These are phyloP conservation scores for Podospora didyma DNA, from an alignment of 495 filamentous ascomycete genomes.

Conservation along the genomic window DNA sequence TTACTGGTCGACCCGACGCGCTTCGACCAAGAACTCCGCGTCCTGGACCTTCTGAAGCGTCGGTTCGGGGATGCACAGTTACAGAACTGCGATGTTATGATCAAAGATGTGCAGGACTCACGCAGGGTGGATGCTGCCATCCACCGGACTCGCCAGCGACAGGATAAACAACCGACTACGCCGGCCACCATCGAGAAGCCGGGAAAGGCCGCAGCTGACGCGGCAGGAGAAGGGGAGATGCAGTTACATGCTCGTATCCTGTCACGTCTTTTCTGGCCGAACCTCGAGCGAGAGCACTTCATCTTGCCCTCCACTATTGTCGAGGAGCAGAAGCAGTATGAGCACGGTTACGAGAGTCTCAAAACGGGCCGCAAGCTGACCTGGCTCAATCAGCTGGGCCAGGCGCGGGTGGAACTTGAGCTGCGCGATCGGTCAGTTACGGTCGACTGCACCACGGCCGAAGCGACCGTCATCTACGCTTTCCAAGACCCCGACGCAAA, in stretches of 20 bases:
- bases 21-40: slow-evolving; percentile 69
- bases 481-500: slow-evolving; percentile 50
- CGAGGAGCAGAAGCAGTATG: slow-evolving; percentile 64
- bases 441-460: slow-evolving; percentile 75
- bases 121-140: slow-evolving; percentile 64
- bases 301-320: slow-evolving; percentile 60
- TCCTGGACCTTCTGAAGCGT: slow-evolving; percentile 82
- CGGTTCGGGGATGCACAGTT: slow-evolving; percentile 82
- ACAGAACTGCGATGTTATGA: slow-evolving; percentile 95
- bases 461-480: slow-evolving; percentile 85
- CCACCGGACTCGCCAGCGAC: slow-evolving; percentile 34
- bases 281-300: slow-evolving; percentile 74
- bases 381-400: slow-evolving; percentile 80
- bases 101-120: slow-evolving; percentile 88
- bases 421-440: slow-evolving; percentile 71
- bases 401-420: slow-evolving; percentile 76
- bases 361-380: slow-evolving; percentile 81
- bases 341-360: slow-evolving; percentile 68
- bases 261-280: slow-evolving; percentile 92
- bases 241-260: slow-evolving; percentile 75
- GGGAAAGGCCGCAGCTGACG: slow-evolving; percentile 18
- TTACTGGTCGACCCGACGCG: slow-evolving; percentile 66
- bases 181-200: slow-evolving; percentile 27
- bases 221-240: slow-evolving; percentile 16
- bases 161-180: slow-evolving; percentile 20